These are phyloP conservation scores for Podaxis sp. DNA, from an alignment of 768 basidiomycete species.

Conservation along the genomic window DNA sequence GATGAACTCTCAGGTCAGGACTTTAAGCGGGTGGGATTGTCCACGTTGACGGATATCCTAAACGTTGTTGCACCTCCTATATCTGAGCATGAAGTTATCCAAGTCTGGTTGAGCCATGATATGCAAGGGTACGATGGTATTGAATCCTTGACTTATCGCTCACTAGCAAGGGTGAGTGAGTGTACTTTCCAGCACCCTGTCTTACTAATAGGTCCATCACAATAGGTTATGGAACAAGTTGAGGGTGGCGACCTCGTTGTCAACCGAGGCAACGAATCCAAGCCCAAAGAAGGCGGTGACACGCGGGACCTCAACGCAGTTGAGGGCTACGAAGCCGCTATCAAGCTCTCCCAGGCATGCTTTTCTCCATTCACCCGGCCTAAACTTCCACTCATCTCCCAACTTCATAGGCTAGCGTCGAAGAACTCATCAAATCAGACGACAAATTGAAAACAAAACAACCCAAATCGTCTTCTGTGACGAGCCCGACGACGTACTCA, in stretches of 20 bases:
- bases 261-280: constrained; percentile 75
- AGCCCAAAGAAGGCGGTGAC: constrained; percentile 52
- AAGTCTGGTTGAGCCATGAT: constrained; percentile 93
- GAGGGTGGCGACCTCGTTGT: constrained; percentile 89
- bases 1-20: constrained; percentile 62
- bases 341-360: constrained; percentile 78
- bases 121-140: constrained; percentile 97
- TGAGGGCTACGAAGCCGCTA: constrained; percentile 78
- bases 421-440: constrained; percentile 69
- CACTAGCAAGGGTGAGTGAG: constrained; percentile 65
- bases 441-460: constrained; percentile 26
- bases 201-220: constrained; percentile 1
- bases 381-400: neutral
- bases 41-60: constrained; percentile 85
- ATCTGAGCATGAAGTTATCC: constrained; percentile 96
- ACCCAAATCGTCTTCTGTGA: constrained; percentile 26
- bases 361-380: constrained; percentile 1
- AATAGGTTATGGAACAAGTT: constrained; percentile 89
- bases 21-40: constrained; percentile 82
- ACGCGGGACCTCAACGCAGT: constrained; percentile 76
- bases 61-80: constrained; percentile 98
- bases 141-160: constrained; percentile 89
- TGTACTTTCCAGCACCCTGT: neutral
- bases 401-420: constrained; percentile 61
- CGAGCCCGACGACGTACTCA: constrained; percentile 72